Evolutionary conservation across 2,329 filamentous ascomycete species (phyloP), one percentile per base, ranked within the genome.

Genomic region (Penicillium janthinellum): DNA sequence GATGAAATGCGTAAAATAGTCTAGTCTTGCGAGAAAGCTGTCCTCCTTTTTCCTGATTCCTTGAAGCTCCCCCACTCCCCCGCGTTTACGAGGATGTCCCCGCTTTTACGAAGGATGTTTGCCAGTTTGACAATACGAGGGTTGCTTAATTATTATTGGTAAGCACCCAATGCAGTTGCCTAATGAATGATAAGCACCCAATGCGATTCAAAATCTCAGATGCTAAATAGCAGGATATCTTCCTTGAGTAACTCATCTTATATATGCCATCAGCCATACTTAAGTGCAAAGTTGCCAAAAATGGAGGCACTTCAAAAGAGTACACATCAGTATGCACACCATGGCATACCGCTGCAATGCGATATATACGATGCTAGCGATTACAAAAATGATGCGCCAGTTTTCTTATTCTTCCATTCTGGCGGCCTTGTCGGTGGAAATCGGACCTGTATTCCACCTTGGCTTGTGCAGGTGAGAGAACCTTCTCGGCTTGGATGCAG

Each of bases 391-490:
- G 37, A 38, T 52, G 49, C 34, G 10, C 49, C 49, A 2, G 35
- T 52, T 12, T 52, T 52, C 25, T 12, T 52, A 5, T 52, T 52
- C 37, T 52, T 52, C 6, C 49, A 52, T 35, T 17, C 49, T 2
- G 34, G 49, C n/a, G 49, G 49, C 1, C 49, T 52, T 8, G 49
- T 52, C 1, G 49, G 35, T 14, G 49, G 49, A 3, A 39, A 38
- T 39, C 6, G 49, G 25, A 28, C 49, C 2, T 52, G 6, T 10
- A 20, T 52, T 2, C 49, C 49, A 1, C 49, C 49, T 22, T 52
- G 49, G 49, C 34, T 52, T n/a, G 49, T 52, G 14, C 49, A 52
- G 34, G 35, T 52, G 15, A 52, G 35, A 52, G 28, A 12, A 15
- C 25, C 1, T n/a, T 52, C 20, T 11, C 7, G 0, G 4, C 35